Evolutionary conservation across 176 grass and related monocot species (phyloP).

Genomic region (Tillandsia fasciculata): DNA sequence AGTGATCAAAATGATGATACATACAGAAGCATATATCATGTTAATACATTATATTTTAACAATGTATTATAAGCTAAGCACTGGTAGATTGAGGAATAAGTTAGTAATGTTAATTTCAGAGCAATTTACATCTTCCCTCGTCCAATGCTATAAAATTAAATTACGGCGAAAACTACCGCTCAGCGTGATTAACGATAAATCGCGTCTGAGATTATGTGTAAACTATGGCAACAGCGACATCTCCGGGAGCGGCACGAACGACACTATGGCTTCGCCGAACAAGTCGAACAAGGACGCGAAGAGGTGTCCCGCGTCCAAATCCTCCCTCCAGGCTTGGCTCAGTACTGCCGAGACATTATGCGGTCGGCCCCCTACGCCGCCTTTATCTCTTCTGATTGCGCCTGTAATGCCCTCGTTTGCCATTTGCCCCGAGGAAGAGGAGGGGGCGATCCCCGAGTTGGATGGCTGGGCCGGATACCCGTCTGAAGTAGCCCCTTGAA

Average conservation of each 20-base stretch:
- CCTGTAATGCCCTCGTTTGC: slow-evolving; percentile 15
- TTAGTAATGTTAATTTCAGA: too few species aligned
- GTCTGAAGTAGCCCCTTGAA: slow-evolving; percentile 32
- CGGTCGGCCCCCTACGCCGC: not conserved
- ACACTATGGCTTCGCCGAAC: slow-evolving; percentile 77
- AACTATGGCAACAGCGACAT: slow-evolving; percentile 54
- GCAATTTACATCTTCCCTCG: too few species aligned
- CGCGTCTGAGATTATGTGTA: not conserved
- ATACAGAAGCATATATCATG: too few species aligned
- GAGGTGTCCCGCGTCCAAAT: slow-evolving; percentile 54
- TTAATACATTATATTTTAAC: too few species aligned
- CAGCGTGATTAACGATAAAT: too few species aligned
- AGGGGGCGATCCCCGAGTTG: slow-evolving; percentile 26
- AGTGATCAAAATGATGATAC: too few species aligned
- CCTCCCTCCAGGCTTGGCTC: slow-evolving; percentile 90
- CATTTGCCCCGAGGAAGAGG: slow-evolving; percentile 32
- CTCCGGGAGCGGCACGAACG: slow-evolving; percentile 63
- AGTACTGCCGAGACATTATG: slow-evolving; percentile 45
- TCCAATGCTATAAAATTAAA: too few species aligned
- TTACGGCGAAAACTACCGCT: too few species aligned
- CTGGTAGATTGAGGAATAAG: too few species aligned
- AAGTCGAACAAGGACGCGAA: slow-evolving; percentile 43
- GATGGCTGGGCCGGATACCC: slow-evolving; percentile 32
- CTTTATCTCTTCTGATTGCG: slow-evolving; percentile 29
- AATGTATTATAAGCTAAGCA: too few species aligned